Conservation (phyloP, 1,284 basidiomycete species). For the Anthracocystis setariae region DNA sequence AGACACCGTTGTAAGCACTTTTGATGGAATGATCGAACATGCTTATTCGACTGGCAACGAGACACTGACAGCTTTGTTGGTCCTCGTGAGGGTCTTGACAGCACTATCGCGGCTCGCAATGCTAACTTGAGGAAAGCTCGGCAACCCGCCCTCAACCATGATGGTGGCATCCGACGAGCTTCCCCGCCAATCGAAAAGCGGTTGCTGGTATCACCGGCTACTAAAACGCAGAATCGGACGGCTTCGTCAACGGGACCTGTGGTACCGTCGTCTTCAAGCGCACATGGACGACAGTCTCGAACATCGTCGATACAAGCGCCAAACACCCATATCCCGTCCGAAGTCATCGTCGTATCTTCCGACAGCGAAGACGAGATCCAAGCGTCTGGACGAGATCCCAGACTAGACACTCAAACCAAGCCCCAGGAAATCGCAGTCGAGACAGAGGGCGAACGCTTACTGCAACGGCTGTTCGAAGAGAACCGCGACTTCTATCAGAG, state of each 20-base stretch:
- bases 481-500: conserved; percentile 6
- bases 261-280: not conserved
- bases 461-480: conserved; percentile 1
- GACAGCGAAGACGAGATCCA: conserved; percentile 23
- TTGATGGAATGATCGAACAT: not conserved
- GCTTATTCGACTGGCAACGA: not conserved
- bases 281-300: not conserved
- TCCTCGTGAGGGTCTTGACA: not conserved
- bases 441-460: not conserved
- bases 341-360: conserved; percentile 34
- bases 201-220: too few species aligned
- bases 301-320: not conserved
- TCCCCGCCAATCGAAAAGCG: too few species aligned
- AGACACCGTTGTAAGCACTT: conserved; percentile 43
- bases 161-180: too few species aligned
- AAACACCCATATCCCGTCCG: conserved; percentile 2
- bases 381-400: conserved; percentile 2
- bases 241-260: not conserved
- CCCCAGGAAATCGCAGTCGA: not conserved
- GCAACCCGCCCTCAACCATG: not conserved
- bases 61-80: not conserved
- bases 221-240: too few species aligned
- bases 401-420: too few species aligned
- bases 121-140: conserved; percentile 29
- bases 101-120: conserved; percentile 46